Evolutionary conservation across 2,329 filamentous ascomycete species (phyloP), one percentile per base, ranked within the genome.

Genomic region (Mycosphaerella sp.): DNA sequence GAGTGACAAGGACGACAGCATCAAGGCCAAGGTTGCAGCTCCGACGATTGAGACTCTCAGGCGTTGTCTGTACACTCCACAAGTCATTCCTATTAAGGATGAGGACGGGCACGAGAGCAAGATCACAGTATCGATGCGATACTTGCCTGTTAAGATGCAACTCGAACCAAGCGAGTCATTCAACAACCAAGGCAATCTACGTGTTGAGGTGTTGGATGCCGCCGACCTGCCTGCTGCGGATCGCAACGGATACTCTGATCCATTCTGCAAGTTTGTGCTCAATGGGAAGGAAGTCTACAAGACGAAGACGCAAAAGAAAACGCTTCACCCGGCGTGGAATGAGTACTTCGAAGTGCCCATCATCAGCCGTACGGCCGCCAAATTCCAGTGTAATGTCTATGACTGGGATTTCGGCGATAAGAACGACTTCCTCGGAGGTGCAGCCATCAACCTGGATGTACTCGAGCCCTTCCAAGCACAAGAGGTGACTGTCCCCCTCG

Each of bases 371-470:
- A 95, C 89, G 13, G 89, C 79, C 0, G 86, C 90, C 34, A 81
- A 93, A 21, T 93, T 98, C 71, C 78, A 78, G 28, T 82, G 89
- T 63, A 86, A 87, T 50, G 84, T 97, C 2, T 95, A 85, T 67
- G 93, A 98, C 66, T 98, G 91, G 81, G 93, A 98, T 68, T 95
- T 97, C 74, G 91, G 88, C 42, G 89, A 95, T 68, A 91, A 90
- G 70, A 89, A 90, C 1, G 93, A 98, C 69, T 87, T 86, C 67
- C 74, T 98, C n/a, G 93, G 93, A 40, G 79, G 77, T 53, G 78
- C 88, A 0, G 72, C 75, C 4, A 88, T 98, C 64, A 83, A 88
- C 61, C 78, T 98, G 13, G 81, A 85, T 44, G 71, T 82, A 28
- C 76, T 98, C 6, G 89, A 95, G 62, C 93, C 93, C 0, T 96